These are phyloP conservation scores for Colletotrichum phormii DNA, from an alignment of 2,329 filamentous ascomycete species.

Conservation along the genomic window DNA sequence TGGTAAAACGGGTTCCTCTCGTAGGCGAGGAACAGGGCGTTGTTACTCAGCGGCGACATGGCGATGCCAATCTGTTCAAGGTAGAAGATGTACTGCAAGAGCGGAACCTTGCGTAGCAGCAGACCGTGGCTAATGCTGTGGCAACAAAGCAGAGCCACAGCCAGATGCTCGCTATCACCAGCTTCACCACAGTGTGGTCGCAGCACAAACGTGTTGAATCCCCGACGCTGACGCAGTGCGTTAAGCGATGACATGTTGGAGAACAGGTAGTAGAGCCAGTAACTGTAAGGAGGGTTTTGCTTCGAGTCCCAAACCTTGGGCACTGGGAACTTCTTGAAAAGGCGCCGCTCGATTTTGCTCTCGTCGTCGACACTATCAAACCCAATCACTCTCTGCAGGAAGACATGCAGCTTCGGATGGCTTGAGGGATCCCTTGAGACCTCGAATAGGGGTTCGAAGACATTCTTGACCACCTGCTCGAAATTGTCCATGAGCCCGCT, in stretches of 20 bases:
- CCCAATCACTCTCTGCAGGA: constrained; percentile 93
- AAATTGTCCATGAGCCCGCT: constrained; percentile 88
- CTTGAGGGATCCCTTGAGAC: constrained; percentile 88
- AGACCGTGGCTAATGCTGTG: constrained; percentile 98
- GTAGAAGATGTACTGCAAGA: constrained; percentile 97
- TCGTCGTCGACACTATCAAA: constrained; percentile 99
- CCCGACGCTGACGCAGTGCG: constrained; percentile 87
- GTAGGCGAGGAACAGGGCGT: constrained; percentile 94
- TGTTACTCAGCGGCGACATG: constrained; percentile 99
- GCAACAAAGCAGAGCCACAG: constrained; percentile 89
- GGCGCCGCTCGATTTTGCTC: constrained; percentile 91
- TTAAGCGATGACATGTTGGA: constrained; percentile 95
- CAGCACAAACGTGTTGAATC: constrained; percentile 95
- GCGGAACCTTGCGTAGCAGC: constrained; percentile 89
- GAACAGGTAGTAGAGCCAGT: constrained; percentile 98
- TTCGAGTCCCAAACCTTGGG: constrained; percentile 90
- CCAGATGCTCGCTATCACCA: constrained; percentile 95
- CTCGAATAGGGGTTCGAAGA: constrained; percentile 95
- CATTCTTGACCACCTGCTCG: constrained; percentile 88
- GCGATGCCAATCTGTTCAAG: constrained; percentile 98
- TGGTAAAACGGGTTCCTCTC: constrained; percentile 96
- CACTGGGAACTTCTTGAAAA: constrained; percentile 96
- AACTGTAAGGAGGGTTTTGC: constrained; percentile 98
- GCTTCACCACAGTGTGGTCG: constrained; percentile 97
- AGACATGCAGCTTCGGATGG: constrained; percentile 93